Base-by-base conservation (phyloP, 2,329 filamentous ascomycete species). In the Alternaria atra region DNA sequence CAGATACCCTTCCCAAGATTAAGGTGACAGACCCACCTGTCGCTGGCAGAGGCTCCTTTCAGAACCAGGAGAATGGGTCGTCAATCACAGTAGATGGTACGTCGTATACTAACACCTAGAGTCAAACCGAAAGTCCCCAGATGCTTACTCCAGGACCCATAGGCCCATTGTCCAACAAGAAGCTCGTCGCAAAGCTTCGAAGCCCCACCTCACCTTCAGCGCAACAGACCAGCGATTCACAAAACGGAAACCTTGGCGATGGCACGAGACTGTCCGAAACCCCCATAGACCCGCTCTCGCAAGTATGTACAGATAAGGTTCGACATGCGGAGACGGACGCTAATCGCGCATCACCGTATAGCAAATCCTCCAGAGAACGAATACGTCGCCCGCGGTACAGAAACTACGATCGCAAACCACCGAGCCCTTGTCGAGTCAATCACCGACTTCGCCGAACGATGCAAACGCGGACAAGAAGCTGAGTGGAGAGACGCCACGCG, bases 201-300 rank as follows among this genome's bases (percentile, higher is more conserved):
- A 71, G 60, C 58, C 71, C 75, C 32, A 66, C 67, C 29, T 65
- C 67, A 23, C 59, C 69, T 6, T 58, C 65, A 9, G 55, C 67
- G n/a, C 58, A 60, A 44, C 55, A 48, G 43, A 60, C 63, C 5
- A 70, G 66, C 59, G 71, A 71, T 7, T 54, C 62, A 42, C 58
- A 60, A 27, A 74, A 71, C 63, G 66, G 67, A 25, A 62, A 48
- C 34, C 39, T 55, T 20, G 69, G 64, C 42, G 62, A 72, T 12
- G 61, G 55, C 10, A 62, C 54, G 50, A 57, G 56, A 39, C 34
- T 65, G 34, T 66, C 68, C 29, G 81, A 84, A 53, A 64, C 72
- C 9, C 83, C 83, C 27, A 89, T 90, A 63, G 89, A 91, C 76
- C 89, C 89, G 58, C 80, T 91, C 65, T 90, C 89, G 52, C 87